These are phyloP conservation scores for Nyctanthes arbortristis DNA, from an alignment of 257 asterid genomes.

Conservation along the genomic window DNA sequence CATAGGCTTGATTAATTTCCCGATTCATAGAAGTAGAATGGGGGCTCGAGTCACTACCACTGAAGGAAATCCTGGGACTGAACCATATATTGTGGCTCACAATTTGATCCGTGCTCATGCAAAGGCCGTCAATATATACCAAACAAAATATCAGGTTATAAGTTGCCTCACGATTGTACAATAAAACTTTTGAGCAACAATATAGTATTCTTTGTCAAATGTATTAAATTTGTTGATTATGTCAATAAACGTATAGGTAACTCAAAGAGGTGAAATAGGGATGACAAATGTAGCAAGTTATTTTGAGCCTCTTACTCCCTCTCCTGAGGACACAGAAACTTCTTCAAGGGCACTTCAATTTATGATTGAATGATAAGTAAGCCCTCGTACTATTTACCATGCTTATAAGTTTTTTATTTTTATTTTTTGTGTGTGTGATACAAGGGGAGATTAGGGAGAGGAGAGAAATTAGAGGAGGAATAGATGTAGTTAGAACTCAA, in stretches of 20 bases:
- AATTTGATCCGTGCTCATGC: conserved; percentile 49
- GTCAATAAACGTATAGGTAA: conserved; percentile 29
- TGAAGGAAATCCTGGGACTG: conserved; percentile 37
- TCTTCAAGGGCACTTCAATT: conserved; percentile 10
- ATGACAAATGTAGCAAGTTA: conserved; percentile 42
- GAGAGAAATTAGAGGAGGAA: no score
- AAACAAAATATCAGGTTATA: conserved; percentile 45
- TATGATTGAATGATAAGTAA: conserved; percentile 27
- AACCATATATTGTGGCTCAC: conserved; percentile 49
- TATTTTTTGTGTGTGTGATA: no score
- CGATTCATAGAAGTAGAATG: background rate
- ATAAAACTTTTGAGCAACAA: no score
- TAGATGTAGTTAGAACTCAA: no score
- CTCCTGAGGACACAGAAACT: background rate
- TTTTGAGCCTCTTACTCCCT: conserved; percentile 42
- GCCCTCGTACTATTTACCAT: no score
- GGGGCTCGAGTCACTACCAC: background rate
- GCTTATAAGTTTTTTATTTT: no score
- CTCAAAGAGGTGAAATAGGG: conserved; percentile 57
- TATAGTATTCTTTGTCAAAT: background rate
- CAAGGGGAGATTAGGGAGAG: no score
- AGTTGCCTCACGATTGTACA: no score
- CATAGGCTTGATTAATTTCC: background rate
- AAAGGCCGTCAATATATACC: conserved; percentile 39
- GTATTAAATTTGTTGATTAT: no score